Conservation (phyloP, 1,284 basidiomycete genomes). For the Trametes hirsuta region DNA sequence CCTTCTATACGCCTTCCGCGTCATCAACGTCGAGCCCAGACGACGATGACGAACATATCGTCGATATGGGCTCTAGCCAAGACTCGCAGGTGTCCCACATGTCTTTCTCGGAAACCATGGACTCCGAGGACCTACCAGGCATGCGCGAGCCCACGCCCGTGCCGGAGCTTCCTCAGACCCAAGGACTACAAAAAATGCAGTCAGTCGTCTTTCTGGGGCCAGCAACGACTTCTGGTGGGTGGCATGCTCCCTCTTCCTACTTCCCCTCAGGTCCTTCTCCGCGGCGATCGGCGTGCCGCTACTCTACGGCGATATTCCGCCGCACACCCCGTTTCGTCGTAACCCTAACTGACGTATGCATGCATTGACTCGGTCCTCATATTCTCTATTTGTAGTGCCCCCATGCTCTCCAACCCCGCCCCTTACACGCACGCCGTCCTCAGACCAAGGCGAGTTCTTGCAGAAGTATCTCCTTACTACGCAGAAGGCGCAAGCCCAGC, state of each 20-base stretch:
- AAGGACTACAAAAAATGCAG: background rate
- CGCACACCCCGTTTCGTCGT: background rate
- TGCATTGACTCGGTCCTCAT: too few relatives aligned
- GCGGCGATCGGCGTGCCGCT: background rate
- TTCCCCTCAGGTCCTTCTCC: background rate
- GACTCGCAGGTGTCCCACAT: too few relatives aligned
- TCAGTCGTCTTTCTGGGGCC: background rate
- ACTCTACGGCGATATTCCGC: background rate
- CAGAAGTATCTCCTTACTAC: background rate
- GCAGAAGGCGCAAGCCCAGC: background rate
- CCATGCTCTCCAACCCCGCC: background rate
- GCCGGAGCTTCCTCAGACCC: background rate
- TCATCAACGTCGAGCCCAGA: too few relatives aligned
- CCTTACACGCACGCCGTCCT: background rate
- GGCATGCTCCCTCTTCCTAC: background rate
- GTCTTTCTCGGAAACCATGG: background rate
- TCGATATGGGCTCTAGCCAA: too few relatives aligned
- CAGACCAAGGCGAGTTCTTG: background rate
- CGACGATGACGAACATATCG: too few relatives aligned
- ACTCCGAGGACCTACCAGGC: background rate
- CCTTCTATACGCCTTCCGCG: too few relatives aligned
- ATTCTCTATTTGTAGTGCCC: background rate
- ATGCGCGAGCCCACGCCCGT: background rate
- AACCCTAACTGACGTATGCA: too few relatives aligned
- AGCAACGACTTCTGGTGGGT: background rate